A percentile compares a stretch with the other conserved stretches of the same genome.
Evolutionary conservation across 1,284 basidiomycete species (phyloP).

Genomic region (Fistulina hepatica): DNA sequence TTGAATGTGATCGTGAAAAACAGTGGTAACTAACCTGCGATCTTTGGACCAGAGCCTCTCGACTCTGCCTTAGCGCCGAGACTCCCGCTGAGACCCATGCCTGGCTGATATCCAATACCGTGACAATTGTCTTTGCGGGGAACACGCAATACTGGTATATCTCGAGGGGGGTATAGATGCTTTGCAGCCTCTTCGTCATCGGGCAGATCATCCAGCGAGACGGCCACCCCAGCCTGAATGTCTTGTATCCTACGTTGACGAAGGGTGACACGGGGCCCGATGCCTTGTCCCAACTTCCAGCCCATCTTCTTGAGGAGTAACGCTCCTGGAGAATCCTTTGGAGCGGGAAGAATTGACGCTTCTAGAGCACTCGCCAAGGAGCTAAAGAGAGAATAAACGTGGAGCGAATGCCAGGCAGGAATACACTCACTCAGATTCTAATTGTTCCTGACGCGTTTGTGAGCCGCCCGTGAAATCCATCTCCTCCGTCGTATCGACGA

Average conservation of each 20-base stretch:
- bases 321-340: slow-evolving; percentile 66
- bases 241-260: slow-evolving; percentile 67
- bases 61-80: slow-evolving; percentile 30
- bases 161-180: slow-evolving; percentile 79
- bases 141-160: slow-evolving; percentile 55
- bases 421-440: slow-evolving; percentile 52
- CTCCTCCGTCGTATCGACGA: slow-evolving; percentile 69
- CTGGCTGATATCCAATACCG: slow-evolving; percentile 72
- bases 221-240: slow-evolving; percentile 32
- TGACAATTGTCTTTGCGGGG: slow-evolving; percentile 63
- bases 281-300: slow-evolving; percentile 86
- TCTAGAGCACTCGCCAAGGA: slow-evolving; percentile 52
- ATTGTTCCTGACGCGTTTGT: slow-evolving; percentile 34
- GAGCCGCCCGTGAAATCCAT: slow-evolving; percentile 58
- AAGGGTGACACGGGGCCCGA: slow-evolving; percentile 83
- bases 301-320: slow-evolving; percentile 90
- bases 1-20: neutral
- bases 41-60: slow-evolving; percentile 36
- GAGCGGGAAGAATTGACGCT: slow-evolving; percentile 46
- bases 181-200: slow-evolving; percentile 71
- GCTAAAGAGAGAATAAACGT: slow-evolving; percentile 26
- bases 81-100: slow-evolving; percentile 52
- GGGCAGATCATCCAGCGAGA: slow-evolving; percentile 29
- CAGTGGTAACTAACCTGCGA: slow-evolving; percentile 40
- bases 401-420: slow-evolving; percentile 1